phyloP scores from a whole-genome alignment of 495 filamentous ascomycete genomes.

The Sporormia fimetaria region DNA sequence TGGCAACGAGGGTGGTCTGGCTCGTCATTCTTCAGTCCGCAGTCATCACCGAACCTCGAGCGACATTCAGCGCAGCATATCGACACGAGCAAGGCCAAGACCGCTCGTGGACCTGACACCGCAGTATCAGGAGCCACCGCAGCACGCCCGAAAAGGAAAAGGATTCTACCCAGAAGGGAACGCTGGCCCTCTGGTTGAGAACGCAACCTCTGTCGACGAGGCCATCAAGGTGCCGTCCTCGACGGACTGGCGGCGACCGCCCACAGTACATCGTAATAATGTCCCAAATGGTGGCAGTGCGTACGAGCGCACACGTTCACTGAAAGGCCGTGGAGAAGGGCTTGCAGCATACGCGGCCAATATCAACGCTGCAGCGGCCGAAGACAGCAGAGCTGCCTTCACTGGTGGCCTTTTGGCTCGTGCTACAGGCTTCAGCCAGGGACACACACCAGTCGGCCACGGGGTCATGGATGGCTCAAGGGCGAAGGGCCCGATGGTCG shows the following conservation, averaged over 20 bases:
- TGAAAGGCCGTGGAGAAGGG: constrained; percentile 9
- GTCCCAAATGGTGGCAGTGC: constrained; percentile 15
- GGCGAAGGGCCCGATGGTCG: constrained; percentile 45
- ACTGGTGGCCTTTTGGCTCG: constrained; percentile 27
- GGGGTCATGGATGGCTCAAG: constrained; percentile 45
- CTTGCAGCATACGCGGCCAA: constrained; percentile 20
- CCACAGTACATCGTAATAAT: constrained; percentile 16
- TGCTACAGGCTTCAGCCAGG: constrained; percentile 23
- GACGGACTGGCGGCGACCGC: constrained; percentile 40
- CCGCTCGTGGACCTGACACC: constrained; percentile 70
- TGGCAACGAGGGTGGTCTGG: constrained; percentile 10
- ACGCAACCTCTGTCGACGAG: constrained; percentile 47
- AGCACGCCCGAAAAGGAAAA: constrained; percentile 55
- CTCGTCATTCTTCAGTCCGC: constrained; percentile 11
- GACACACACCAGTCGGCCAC: constrained; percentile 34
- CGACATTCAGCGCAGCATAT: constrained; percentile 24
- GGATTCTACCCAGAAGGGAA: constrained; percentile 51
- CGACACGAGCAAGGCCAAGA: constrained; percentile 35
- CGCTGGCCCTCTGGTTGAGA: constrained; percentile 47
- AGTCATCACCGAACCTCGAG: constrained; percentile 20
- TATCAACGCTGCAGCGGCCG: constrained; percentile 12
- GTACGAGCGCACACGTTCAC: constrained; percentile 16
- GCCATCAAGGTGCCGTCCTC: constrained; percentile 42
- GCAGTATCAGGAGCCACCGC: constrained; percentile 60
- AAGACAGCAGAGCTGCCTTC: constrained; percentile 26